Evolutionary conservation across 176 grass and related monocot species (phyloP).

Genomic region (Chloris gayana): DNA sequence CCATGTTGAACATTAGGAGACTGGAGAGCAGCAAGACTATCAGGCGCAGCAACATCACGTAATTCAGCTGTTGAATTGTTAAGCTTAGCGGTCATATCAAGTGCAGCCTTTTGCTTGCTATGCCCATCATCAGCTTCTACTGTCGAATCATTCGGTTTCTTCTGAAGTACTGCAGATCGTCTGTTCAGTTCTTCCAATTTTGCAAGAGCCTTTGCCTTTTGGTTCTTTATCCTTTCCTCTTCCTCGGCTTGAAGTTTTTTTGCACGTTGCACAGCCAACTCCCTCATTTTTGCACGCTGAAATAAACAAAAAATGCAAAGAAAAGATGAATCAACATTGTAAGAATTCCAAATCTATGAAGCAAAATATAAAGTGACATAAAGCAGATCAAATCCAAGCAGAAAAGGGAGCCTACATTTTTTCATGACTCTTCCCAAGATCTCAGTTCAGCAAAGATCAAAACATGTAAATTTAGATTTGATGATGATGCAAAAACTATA

Average conservation of each 20-base stretch:
- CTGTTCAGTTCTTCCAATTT: conserved; percentile 95
- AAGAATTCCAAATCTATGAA: conserved; percentile 17
- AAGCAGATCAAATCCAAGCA: neutral
- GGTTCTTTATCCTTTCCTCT: conserved; percentile 80
- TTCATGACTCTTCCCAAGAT: neutral
- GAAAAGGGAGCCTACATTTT: neutral
- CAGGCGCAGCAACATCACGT: conserved; percentile 8
- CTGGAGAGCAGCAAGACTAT: conserved; percentile 29
- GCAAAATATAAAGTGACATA: neutral
- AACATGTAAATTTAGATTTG: conserved; percentile 20
- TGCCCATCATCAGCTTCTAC: conserved; percentile 24
- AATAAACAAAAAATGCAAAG: neutral
- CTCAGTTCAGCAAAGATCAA: neutral
- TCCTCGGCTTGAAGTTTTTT: conserved; percentile 87
- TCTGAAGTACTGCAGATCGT: conserved; percentile 57
- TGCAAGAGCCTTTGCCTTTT: conserved; percentile 89
- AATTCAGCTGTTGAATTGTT: conserved; percentile 9
- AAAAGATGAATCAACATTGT: neutral
- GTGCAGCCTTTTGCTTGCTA: conserved; percentile 43
- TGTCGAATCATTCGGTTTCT: conserved; percentile 42
- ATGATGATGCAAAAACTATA: neutral
- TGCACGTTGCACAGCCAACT: conserved; percentile 86
- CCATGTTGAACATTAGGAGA: conserved; percentile 28
- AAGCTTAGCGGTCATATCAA: conserved; percentile 34
- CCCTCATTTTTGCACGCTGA: conserved; percentile 81